phyloP scores from a whole-genome alignment of 2,329 filamentous ascomycete genomes.

The Hypoxylon sp. region DNA sequence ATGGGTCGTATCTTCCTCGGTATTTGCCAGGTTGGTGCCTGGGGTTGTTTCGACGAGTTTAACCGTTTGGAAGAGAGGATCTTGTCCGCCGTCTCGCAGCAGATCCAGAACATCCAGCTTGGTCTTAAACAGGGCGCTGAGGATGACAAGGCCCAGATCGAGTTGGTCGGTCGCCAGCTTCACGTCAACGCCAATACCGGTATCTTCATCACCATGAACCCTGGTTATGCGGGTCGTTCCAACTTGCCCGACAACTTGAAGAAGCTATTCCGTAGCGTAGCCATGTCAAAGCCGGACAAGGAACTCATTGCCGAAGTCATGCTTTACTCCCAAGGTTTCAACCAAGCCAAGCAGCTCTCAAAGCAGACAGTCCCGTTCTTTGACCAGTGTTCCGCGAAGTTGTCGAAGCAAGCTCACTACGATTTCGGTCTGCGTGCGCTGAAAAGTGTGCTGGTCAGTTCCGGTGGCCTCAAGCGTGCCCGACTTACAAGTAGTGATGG shows the following conservation, averaged over 20 bases:
- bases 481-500: conserved; percentile 69
- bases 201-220: conserved; percentile 99
- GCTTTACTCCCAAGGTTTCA: conserved; percentile 99
- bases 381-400: conserved; percentile 79
- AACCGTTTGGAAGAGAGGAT: conserved; percentile 98
- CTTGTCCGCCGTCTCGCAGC: conserved; percentile 95
- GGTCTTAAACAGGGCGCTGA: conserved; percentile 85
- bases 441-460: conserved; percentile 98
- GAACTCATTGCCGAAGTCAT: conserved; percentile 99
- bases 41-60: conserved; percentile 99
- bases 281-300: conserved; percentile 99
- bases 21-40: conserved; percentile 98
- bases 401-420: conserved; percentile 98
- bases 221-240: conserved; percentile 96
- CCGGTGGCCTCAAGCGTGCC: conserved; percentile 90
- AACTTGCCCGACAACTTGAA: conserved; percentile 99
- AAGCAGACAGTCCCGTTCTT: conserved; percentile 99
- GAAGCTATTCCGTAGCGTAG: conserved; percentile 98
- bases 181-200: conserved; percentile 92
- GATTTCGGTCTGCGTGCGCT: conserved; percentile 97
- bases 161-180: conserved; percentile 90
- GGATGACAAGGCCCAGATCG: conserved; percentile 87
- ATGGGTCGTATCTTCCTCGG: conserved; percentile 99
- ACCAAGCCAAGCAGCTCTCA: conserved; percentile 90
- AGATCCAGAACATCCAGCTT: conserved; percentile 99